Evolutionary conservation across 306 rosid genomes (phyloP).

Genomic region (Gastrolobium villosum): DNA sequence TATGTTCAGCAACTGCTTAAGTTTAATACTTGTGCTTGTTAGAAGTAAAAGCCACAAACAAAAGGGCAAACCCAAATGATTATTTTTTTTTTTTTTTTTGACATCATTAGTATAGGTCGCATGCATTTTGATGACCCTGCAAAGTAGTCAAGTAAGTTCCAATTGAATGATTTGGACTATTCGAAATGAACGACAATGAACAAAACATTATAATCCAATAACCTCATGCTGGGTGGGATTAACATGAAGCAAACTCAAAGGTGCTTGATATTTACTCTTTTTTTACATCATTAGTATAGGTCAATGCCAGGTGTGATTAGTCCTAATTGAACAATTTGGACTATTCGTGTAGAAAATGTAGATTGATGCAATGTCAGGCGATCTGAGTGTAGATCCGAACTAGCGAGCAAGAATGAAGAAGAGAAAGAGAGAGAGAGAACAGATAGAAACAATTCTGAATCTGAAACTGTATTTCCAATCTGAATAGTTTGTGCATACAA

Average conservation of each 20-base stretch:
- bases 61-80: background rate
- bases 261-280: background rate
- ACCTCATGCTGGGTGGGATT: background rate
- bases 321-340: background rate
- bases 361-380: too few relatives aligned
- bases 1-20: slow-evolving; percentile 15
- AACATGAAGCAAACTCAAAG: background rate
- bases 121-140: background rate
- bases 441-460: too few relatives aligned
- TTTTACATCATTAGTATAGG: background rate
- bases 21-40: slow-evolving; percentile 34
- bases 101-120: slow-evolving; percentile 2
- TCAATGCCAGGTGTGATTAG: too few relatives aligned
- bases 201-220: background rate
- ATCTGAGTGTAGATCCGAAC: too few relatives aligned
- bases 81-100: background rate
- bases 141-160: slow-evolving; percentile 12
- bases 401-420: too few relatives aligned
- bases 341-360: background rate
- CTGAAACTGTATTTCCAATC: too few relatives aligned
- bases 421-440: too few relatives aligned
- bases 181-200: slow-evolving; percentile 10
- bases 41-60: slow-evolving; percentile 22
- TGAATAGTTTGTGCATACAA: too few relatives aligned
- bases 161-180: slow-evolving; percentile 17